Evolutionary conservation across 2,329 filamentous ascomycete genomes (phyloP).

Genomic region (Furcasterigmium sp.): DNA sequence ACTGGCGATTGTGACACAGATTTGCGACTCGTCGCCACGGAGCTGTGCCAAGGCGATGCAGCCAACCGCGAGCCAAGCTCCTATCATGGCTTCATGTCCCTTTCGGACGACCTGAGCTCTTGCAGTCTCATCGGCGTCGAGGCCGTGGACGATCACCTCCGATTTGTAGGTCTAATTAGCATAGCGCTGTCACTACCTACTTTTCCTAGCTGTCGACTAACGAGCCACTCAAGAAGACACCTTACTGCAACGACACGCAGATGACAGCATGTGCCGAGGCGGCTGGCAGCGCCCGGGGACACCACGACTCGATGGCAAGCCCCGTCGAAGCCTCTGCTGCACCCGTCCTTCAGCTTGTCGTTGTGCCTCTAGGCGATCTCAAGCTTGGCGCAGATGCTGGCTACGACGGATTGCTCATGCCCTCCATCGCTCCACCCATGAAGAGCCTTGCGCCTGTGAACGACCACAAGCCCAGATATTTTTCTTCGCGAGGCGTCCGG

Average conservation of each 20-base stretch:
- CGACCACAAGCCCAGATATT: background rate
- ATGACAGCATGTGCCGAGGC: slow-evolving; percentile 63
- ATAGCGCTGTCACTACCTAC: background rate
- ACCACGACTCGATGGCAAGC: background rate
- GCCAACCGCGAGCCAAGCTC: background rate
- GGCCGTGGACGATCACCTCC: slow-evolving; percentile 64
- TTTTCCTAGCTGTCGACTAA: background rate
- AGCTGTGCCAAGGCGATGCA: background rate
- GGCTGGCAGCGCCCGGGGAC: slow-evolving; percentile 63
- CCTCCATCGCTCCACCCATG: too few relatives aligned
- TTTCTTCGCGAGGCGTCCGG: background rate
- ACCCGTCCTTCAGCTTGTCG: background rate
- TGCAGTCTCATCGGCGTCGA: slow-evolving; percentile 83
- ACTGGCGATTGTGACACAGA: background rate
- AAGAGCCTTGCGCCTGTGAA: too few relatives aligned
- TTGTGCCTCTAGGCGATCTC: background rate
- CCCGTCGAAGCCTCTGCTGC: background rate
- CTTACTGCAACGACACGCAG: slow-evolving; percentile 70
- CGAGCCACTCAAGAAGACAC: slow-evolving; percentile 49
- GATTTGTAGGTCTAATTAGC: slow-evolving; percentile 40
- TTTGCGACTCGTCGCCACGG: background rate
- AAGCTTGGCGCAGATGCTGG: background rate
- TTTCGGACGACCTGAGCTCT: slow-evolving; percentile 72
- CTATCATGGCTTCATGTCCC: background rate
- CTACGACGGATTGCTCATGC: too few relatives aligned